Percentiles rank a stretch among this genome's conserved stretches.
Conservation (phyloP, 768 basidiomycete species). For the Filobasidium wieringae region DNA sequence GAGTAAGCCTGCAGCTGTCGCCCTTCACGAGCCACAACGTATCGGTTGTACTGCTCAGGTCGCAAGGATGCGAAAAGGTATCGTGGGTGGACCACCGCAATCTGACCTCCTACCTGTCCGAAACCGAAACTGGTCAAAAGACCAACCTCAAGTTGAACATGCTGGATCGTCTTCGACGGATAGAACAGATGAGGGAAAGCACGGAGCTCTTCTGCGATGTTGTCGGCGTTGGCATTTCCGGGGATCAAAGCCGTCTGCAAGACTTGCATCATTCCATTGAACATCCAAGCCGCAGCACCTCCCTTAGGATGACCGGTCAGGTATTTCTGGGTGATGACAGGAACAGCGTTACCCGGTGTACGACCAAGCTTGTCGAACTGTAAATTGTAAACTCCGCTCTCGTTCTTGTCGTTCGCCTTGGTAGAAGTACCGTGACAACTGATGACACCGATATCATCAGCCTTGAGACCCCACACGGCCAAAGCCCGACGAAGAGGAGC, state of each 20-base stretch:
- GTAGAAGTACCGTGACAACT: slow-evolving; percentile 45
- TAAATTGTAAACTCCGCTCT: slow-evolving; percentile 92
- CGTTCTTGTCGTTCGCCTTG: slow-evolving; percentile 78
- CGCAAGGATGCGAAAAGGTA: slow-evolving; percentile 77
- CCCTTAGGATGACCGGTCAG: slow-evolving; percentile 96
- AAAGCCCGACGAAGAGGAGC: slow-evolving; percentile 88
- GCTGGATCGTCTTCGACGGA: slow-evolving; percentile 91
- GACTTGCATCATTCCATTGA: slow-evolving; percentile 80
- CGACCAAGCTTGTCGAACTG: slow-evolving; percentile 80
- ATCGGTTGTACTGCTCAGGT: slow-evolving; percentile 63
- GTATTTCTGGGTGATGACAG: slow-evolving; percentile 94
- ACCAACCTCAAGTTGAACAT: slow-evolving; percentile 60
- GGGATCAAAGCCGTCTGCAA: slow-evolving; percentile 77
- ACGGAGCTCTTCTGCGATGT: slow-evolving; percentile 62
- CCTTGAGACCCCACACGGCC: slow-evolving; percentile 89
- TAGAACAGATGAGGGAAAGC: slow-evolving; percentile 85
- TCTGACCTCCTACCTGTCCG: slow-evolving; percentile 93
- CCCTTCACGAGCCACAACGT: slow-evolving; percentile 53
- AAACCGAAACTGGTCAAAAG: slow-evolving; percentile 54
- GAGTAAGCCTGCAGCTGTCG: slow-evolving; percentile 43
- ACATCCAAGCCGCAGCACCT: slow-evolving; percentile 96
- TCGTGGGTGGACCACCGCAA: slow-evolving; percentile 76
- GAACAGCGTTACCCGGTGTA: slow-evolving; percentile 89
- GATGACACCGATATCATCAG: slow-evolving; percentile 66
- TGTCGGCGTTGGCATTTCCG: slow-evolving; percentile 92